These are phyloP conservation scores for rapeseed (Brassica napus) DNA, from an alignment of 345 rosid species.

Conservation along the genomic window Da-Ae NC_063438.1:7992501-7993000, in stretches of 20 bases:
- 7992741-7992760: conserved; percentile 77
- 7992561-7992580: conserved; percentile 38
- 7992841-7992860: conserved; percentile 29
- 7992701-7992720: conserved; percentile 82
- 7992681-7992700: conserved; percentile 49
- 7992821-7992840: conserved; percentile 77
- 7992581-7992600: conserved; percentile 56
- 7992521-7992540: background rate
- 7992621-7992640: conserved; percentile 56
- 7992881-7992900: conserved; percentile 31
- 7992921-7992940: conserved; percentile 44
- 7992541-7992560: conserved; percentile 53
- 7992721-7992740: conserved; percentile 91
- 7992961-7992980: conserved; percentile 61
- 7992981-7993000: conserved; percentile 59
- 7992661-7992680: conserved; percentile 44
- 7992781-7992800: conserved; percentile 69
- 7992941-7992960: conserved; percentile 63
- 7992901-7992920: conserved; percentile 45
- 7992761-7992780: conserved; percentile 89
- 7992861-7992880: conserved; percentile 45
- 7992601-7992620: conserved; percentile 35
- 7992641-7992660: conserved; percentile 33
- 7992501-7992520: background rate
- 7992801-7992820: conserved; percentile 95